Evolutionary conservation across 148 eudicot genomes (phyloP), one percentile per base, ranked within the genome.

Genomic region (Nyssa sinensis): DNA sequence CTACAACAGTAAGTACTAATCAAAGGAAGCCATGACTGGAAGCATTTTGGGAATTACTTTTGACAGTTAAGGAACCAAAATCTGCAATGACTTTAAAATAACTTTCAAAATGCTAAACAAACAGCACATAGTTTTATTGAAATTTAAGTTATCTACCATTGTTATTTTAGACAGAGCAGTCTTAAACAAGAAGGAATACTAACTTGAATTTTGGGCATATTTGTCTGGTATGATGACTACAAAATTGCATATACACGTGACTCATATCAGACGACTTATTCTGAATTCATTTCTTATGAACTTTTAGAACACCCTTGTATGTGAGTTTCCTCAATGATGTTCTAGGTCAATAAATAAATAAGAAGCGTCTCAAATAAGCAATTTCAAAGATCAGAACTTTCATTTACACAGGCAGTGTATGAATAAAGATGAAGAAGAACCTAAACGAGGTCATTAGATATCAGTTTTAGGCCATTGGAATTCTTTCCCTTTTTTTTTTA

Each of bases 1-100:
- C 97, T 94, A 74, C 31, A 55, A 70, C 39, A 69, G 47, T 39
- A 72, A 21, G 11, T 31, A 19, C 49, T 71, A 28, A 37, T 58
- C 33, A 72, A 39, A 74, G 32, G 64, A 61, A 39, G 9, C 66
- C 55, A 61, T 39, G 67, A 62, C 39, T 29, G 32, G 0, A 70
- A 2, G 12, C 4, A 31, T 33, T 28, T 23, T 4, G 32, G 41
- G 44, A 31, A 67, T 16, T 49, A 14, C 17, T 47, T 68, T 27
- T 44, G 21, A 32, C 23, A 37, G 41, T 57, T 71, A 33, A 1
- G 9, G 35, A 35, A 16, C 12, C 39, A 21, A 72, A 62, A 72
- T 37, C 33, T 59, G 14, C 49, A 31, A 17, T 17, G 32, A 17
- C 29, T 55, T 32, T 11, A 55, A 19, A 57, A 70, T 28, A 34